A percentile compares a stretch with the other conserved stretches of the same genome.
Conservation (phyloP, 805 yeast species). For the Schwanniomyces pseudopolymorphus region DNA sequence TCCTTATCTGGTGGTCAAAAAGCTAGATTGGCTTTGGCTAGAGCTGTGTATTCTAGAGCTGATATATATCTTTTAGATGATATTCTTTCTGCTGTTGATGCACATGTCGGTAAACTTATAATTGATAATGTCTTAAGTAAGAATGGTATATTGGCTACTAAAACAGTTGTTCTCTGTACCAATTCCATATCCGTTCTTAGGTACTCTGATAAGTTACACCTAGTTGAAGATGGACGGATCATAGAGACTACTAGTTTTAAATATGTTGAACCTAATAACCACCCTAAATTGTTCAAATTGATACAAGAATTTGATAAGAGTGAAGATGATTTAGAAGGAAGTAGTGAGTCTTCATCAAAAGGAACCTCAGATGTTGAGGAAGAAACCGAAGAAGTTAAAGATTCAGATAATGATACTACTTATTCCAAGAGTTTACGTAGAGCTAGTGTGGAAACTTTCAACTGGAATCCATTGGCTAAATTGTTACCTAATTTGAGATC, state of each 20-base stretch:
- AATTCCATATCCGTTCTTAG: slow-evolving; percentile 32
- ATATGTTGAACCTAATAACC: slow-evolving; percentile 29
- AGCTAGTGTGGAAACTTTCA: slow-evolving; percentile 65
- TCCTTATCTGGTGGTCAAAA: slow-evolving; percentile 45
- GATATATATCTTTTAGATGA: slow-evolving; percentile 42
- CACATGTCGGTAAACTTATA: slow-evolving; percentile 40
- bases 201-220: slow-evolving; percentile 31
- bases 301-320: slow-evolving; percentile 31
- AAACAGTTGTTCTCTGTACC: slow-evolving; percentile 39
- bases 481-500: slow-evolving; percentile 32
- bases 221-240: slow-evolving; percentile 28
- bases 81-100: slow-evolving; percentile 43
- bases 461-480: slow-evolving; percentile 35
- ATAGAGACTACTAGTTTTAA: slow-evolving; percentile 48
- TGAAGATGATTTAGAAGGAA: background rate
- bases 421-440: background rate
- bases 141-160: slow-evolving; percentile 30
- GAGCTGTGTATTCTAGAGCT: slow-evolving; percentile 43
- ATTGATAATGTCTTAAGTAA: slow-evolving; percentile 30
- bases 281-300: slow-evolving; percentile 30
- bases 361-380: background rate
- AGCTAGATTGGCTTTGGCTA: slow-evolving; percentile 40
- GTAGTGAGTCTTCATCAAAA: slow-evolving; percentile 1
- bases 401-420: background rate
- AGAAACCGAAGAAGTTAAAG: background rate